Evolutionary conservation across 2,329 filamentous ascomycete species (phyloP), one percentile per base, ranked within the genome.

Genomic region (Leptosphaerulina australis): DNA sequence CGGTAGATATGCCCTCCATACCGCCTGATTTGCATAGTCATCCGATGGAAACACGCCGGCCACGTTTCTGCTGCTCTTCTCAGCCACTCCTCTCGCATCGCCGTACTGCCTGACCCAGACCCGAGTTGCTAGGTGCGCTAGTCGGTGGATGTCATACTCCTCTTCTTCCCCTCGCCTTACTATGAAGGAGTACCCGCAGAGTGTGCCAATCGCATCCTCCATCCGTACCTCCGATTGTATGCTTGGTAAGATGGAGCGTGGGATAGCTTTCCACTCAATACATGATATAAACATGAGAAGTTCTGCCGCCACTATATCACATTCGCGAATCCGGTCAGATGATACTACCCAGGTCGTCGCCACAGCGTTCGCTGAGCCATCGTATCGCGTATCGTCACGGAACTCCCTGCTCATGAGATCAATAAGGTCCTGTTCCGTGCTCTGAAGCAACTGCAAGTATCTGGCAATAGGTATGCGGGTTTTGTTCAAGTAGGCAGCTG

Each of bases 311-410:
- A 45, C 30, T 0, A 22, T 5, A 21, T 75, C 52, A 2, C 72
- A 28, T 34, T 44, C 28, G 3, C 20, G 45, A 9, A 56, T 45
- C 34, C 60, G 70, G n/a, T 74, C 60, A 39, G 79, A 79, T 0
- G 75, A 77, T 5, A 78, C 67, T 0, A 76, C 53, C 70, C 67
- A 79, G 0, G 77, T 78, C 0, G 64, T 71, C 0, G 73, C 73
- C 0, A 78, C 66, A 0, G 76, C 67, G 24, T 77, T 73, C 18
- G 68, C 67, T 2, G 70, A 59, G 1, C 37, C 54, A 9, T 31
- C 41, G 48, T 78, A 77, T 24, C 72, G 68, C 1, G 58, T 69
- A 1, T 66, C 54, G 50, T 76, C 74, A 4, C 56, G 59, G 24
- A 78, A 75, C n/a, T 76, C 70, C 44, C 54, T 52, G 39, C 68